Base-by-base conservation (phyloP, 352 stramenopile species). In the Poterioochromonas sp. region DNA sequence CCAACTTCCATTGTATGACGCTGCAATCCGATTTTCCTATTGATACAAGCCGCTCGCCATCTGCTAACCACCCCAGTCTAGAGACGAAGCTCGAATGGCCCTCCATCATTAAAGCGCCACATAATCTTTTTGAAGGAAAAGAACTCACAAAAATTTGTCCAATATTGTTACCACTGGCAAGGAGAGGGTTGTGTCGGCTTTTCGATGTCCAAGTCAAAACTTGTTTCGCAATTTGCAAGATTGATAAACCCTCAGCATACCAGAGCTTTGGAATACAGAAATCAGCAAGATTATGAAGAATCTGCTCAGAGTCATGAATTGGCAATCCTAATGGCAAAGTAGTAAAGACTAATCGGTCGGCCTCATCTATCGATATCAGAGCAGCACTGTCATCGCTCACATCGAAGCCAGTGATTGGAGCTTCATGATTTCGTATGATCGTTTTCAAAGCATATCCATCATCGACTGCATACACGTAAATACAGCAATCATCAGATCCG, bases 401-500 rank as follows among this genome's bases (percentile, higher is more conserved):
- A 32, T 78, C 73, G 12, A 70, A 0, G 32, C 11, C 3, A 0
- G 20, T 69, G 2, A 78, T 20, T 0, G 5, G 15, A 2, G 47
- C 44, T n/a, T 40, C 0, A 34, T 78, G 73, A 37, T 3, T 34
- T 15, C 18, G 1, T 1, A 64, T 11, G 26, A 2, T 70, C 3
- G 12, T 37, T 22, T 32, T 1, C 15, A 15, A 34, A 43, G 0
- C 1, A n/a, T 40, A 70, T 1, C 47, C 0, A 8, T 94, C 87
- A 18, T 92, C 85, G 12, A 90, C 89, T 64, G 88, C 91, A 85
- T 95, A 95, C 0, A 96, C 82, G 83, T 96, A 95, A 40, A 95
- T 88, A 64, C 84, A 87, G 82, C 90, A 90, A 83, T 96, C 91
- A 22, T 86, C 82, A 12, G 84, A 80, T 34, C 87, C 89, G 3